Conservation (phyloP, 2,329 filamentous ascomycete species). For the Trichoderma aggressivum region DNA sequence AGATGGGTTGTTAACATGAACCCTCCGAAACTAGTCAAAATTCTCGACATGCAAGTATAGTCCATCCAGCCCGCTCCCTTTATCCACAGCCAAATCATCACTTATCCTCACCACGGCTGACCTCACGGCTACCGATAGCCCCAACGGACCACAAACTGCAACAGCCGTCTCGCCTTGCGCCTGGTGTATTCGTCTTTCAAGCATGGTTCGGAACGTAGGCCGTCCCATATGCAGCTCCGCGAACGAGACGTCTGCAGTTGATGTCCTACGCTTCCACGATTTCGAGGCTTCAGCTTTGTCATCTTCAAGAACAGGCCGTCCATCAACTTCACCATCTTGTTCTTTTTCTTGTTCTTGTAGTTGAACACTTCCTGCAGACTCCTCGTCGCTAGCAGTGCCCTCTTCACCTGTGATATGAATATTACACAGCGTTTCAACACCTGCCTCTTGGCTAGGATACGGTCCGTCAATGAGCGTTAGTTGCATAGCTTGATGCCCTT, state of each 20-base stretch:
- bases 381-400: not conserved
- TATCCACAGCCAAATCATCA: conserved; percentile 2
- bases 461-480: not conserved
- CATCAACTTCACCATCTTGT: not conserved
- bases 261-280: not conserved
- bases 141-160: not conserved
- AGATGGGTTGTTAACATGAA: not conserved
- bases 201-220: not conserved
- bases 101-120: not conserved
- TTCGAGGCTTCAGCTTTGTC: not conserved
- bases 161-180: conserved; percentile 5
- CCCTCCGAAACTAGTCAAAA: not conserved
- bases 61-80: not conserved
- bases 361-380: not conserved
- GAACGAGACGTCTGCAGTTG: not conserved
- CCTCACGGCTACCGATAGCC: not conserved
- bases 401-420: not conserved
- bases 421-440: not conserved
- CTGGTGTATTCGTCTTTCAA: not conserved
- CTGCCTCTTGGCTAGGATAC: not conserved
- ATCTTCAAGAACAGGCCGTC: not conserved
- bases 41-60: not conserved
- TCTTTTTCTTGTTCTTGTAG: not conserved
- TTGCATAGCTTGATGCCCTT: not conserved
- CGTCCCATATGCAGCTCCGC: not conserved